phyloP scores from a whole-genome alignment of 768 basidiomycete species.

The Fomitopsis serialis region DNA sequence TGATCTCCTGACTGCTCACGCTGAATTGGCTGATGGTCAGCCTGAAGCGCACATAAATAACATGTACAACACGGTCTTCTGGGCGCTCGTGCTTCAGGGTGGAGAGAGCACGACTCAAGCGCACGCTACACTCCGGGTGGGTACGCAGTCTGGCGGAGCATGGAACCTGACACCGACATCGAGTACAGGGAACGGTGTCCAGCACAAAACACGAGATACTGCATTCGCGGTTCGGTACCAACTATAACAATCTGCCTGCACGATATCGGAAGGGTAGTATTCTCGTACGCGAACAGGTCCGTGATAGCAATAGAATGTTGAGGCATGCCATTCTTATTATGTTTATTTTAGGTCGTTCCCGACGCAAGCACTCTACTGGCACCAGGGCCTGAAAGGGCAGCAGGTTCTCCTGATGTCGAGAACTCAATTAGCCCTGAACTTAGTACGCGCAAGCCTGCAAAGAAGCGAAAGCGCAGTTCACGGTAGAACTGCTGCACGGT shows the following conservation, averaged over 20 bases:
- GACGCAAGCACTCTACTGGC: not conserved
- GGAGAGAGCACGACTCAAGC: slow-evolving; percentile 76
- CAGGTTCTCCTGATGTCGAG: not conserved
- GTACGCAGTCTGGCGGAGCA: slow-evolving; percentile 9
- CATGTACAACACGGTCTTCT: slow-evolving; percentile 92
- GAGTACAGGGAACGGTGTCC: slow-evolving; percentile 75
- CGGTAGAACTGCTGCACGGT: slow-evolving; percentile 63
- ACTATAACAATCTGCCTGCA: slow-evolving; percentile 74
- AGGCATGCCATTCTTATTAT: not conserved
- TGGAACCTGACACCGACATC: not conserved
- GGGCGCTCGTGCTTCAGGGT: slow-evolving; percentile 87
- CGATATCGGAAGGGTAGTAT: slow-evolving; percentile 84
- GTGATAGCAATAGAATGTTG: not conserved
- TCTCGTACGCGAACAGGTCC: slow-evolving; percentile 62
- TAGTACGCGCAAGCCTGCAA: slow-evolving; percentile 12
- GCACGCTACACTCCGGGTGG: slow-evolving; percentile 71
- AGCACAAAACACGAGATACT: slow-evolving; percentile 90
- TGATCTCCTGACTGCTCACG: not conserved
- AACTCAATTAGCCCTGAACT: slow-evolving; percentile 9
- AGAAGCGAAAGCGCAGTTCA: slow-evolving; percentile 33
- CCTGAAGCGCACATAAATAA: slow-evolving; percentile 92
- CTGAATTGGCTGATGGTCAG: slow-evolving; percentile 1
- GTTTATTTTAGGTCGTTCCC: not conserved
- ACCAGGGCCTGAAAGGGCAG: not conserved
- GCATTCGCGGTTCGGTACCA: slow-evolving; percentile 74